Evolutionary conservation across 2,329 filamentous ascomycete genomes (phyloP), one percentile per base, ranked within the genome.

Genomic region (Colletotrichum karsti): DNA sequence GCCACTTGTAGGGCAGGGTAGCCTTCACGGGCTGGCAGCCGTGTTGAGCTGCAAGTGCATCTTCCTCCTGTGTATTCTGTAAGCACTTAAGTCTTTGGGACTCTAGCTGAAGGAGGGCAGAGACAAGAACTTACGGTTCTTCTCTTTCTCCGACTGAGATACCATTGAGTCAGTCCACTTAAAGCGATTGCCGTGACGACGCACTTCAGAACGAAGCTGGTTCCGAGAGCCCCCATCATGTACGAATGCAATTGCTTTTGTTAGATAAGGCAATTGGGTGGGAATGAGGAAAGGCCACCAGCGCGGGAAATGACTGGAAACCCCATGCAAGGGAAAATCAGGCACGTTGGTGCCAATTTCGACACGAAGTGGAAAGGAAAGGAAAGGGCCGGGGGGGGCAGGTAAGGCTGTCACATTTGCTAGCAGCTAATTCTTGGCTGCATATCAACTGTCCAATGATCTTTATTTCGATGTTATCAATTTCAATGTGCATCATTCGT

Each of bases 1-100:
- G 59, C 59, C 59, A 63, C 39, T 55, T 63, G 46, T 63, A 55
- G 6, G 59, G 48, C 7, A 63, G n/a, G 12, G 22, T 55, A 22
- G 59, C 59, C 22, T 37, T n/a, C 18, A 55, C 41, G 8, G 60
- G 51, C 18, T 57, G 60, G 15, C 60, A 63, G 22, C 50, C 60
- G 46, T 63, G 60, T 22, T 48, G n/a, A 10, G 51, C 35, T 15
- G 13, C 50, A 20, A 63, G 33, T 18, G 35, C 60, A 7, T 54
- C 22, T 56, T 57, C 60, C 42, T 63, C 60, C 59, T 54, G 13
- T 54, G 18, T 4, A 22, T 20, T 39, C 18, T n/a, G 13, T 42
- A 4, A 42, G 39, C 15, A 42, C 8, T 20, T 4, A 18, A 20
- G 39, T 15, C 18, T 42, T 7, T 35, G 7, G 30, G 30, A n/a